A percentile compares a stretch with the other conserved stretches of the same genome.
Evolutionary conservation across 176 grass and related monocot species (phyloP).

Genomic region (Avena insularis): DNA sequence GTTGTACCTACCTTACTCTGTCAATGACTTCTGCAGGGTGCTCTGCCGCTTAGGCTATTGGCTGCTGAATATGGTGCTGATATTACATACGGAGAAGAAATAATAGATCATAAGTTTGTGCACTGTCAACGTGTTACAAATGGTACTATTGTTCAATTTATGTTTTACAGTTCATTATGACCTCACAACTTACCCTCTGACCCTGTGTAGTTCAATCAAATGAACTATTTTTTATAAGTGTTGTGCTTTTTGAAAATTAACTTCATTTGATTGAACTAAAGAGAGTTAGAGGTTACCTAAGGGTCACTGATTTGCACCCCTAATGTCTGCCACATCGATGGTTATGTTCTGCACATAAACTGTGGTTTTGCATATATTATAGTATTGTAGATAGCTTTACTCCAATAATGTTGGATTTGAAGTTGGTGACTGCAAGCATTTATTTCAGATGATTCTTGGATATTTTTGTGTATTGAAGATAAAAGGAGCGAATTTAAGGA

Average conservation of each 20-base stretch:
- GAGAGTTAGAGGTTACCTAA: too few relatives aligned
- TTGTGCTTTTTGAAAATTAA: too few relatives aligned
- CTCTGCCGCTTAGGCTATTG: slow-evolving; percentile 81
- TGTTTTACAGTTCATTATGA: slow-evolving; percentile 22
- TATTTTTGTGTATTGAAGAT: not conserved
- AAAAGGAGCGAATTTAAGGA: not conserved
- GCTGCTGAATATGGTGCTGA: slow-evolving; percentile 91
- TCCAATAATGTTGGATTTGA: slow-evolving; percentile 13
- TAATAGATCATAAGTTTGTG: slow-evolving; percentile 92
- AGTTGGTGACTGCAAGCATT: slow-evolving; percentile 11
- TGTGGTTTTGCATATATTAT: not conserved
- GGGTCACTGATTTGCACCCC: too few relatives aligned
- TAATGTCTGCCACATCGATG: not conserved
- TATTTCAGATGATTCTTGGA: slow-evolving; percentile 22
- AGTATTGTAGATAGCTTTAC: not conserved
- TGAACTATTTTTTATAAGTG: too few relatives aligned
- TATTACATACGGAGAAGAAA: slow-evolving; percentile 97
- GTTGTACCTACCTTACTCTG: slow-evolving; percentile 35
- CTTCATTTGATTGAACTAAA: too few relatives aligned
- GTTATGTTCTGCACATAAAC: not conserved
- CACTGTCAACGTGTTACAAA: slow-evolving; percentile 80
- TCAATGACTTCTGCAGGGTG: slow-evolving; percentile 62
- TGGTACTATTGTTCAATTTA: slow-evolving; percentile 56
- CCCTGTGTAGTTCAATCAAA: too few relatives aligned
- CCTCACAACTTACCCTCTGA: not conserved